These are phyloP conservation scores for Kwoniella dendrophila DNA, from an alignment of 768 basidiomycete species.

Conservation along the genomic window DNA sequence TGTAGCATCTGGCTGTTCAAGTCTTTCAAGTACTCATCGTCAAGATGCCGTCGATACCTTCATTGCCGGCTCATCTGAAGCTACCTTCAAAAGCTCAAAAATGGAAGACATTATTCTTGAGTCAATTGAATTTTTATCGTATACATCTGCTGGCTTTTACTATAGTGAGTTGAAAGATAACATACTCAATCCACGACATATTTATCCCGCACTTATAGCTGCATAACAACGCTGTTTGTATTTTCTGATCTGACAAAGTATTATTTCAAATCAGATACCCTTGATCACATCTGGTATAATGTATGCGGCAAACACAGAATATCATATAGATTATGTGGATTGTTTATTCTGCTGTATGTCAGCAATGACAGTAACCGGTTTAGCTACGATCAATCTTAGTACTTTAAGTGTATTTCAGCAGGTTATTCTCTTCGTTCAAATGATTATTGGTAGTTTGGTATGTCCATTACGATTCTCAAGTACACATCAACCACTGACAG, in stretches of 20 bases:
- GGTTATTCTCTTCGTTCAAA: conserved; percentile 60
- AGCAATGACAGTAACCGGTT: conserved; percentile 56
- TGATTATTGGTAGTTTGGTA: conserved; percentile 59
- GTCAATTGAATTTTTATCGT: conserved; percentile 60
- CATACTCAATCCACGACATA: too few species aligned
- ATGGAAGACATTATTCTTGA: conserved; percentile 24
- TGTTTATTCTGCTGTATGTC: conserved; percentile 55
- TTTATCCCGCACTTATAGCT: background rate
- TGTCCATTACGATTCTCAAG: too few species aligned
- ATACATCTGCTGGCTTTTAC: conserved; percentile 60
- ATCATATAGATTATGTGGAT: conserved; percentile 56
- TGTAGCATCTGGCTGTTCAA: too few species aligned
- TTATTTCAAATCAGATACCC: conserved; percentile 60
- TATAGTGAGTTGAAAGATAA: conserved; percentile 50
- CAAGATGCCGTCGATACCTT: conserved; percentile 25
- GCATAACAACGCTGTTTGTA: background rate
- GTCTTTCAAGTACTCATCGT: background rate
- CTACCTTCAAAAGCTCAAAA: conserved; percentile 24
- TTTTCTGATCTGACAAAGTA: background rate
- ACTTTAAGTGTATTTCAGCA: conserved; percentile 55
- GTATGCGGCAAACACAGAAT: conserved; percentile 73
- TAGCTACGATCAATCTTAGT: conserved; percentile 56
- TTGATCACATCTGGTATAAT: conserved; percentile 77
- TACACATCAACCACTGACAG: too few species aligned
- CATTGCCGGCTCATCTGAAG: conserved; percentile 24